phyloP scores from a whole-genome alignment of 129 eudicot genomes.

The Chrysanthemum lavandulifolium region DNA sequence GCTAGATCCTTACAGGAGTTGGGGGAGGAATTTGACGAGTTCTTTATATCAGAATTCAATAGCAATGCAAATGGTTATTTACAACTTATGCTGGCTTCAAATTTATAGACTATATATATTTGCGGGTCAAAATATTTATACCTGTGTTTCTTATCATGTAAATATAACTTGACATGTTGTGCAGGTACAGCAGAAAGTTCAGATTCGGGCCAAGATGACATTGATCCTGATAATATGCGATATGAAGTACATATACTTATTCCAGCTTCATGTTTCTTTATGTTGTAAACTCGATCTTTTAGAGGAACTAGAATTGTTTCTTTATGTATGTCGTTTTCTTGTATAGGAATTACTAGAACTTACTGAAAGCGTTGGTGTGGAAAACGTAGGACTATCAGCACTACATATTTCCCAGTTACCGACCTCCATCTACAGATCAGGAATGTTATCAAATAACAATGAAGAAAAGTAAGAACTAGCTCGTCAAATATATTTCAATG shows the following conservation, averaged over 20 bases:
- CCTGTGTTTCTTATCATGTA: no score
- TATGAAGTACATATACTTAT: conserved; percentile 52
- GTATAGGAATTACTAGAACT: conserved; percentile 62
- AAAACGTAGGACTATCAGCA: conserved; percentile 60
- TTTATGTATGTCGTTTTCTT: conserved; percentile 1
- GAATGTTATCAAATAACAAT: conserved; percentile 59
- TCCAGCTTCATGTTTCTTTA: background rate
- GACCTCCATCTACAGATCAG: conserved; percentile 55
- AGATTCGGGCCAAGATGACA: conserved; percentile 47
- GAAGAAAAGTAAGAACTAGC: conserved; percentile 40
- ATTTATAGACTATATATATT: no score
- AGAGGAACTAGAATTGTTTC: background rate
- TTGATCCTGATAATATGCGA: conserved; percentile 74
- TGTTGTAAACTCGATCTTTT: background rate
- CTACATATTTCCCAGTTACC: conserved; percentile 56
- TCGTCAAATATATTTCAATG: background rate
- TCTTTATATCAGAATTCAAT: conserved; percentile 39
- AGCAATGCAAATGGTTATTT: background rate
- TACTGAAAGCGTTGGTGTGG: conserved; percentile 63
- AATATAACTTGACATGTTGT: background rate
- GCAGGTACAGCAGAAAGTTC: conserved; percentile 32
- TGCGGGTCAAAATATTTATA: no score
- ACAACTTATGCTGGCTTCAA: conserved; percentile 21
- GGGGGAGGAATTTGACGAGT: conserved; percentile 56
- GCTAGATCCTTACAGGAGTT: conserved; percentile 80